Percentiles rank a stretch among this genome's conserved stretches.
These are phyloP conservation scores for Neurospora pannonica DNA, from an alignment of 495 filamentous ascomycete species.

Conservation along the genomic window DNA sequence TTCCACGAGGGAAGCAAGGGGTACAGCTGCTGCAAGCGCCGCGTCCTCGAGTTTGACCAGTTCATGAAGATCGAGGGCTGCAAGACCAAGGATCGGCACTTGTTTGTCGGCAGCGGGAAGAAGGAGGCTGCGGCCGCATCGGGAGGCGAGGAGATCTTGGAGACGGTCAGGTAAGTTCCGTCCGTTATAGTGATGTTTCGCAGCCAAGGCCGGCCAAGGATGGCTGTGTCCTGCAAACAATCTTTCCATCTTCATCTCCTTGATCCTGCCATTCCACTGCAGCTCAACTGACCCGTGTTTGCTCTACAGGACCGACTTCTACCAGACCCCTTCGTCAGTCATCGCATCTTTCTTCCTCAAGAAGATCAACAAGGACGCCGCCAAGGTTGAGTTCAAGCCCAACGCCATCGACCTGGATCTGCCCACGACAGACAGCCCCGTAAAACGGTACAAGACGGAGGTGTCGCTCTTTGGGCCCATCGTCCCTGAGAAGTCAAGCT, in stretches of 20 bases:
- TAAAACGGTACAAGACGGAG: slow-evolving; percentile 66
- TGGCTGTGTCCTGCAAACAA: slow-evolving; percentile 19
- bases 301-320: slow-evolving; percentile 70
- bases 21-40: slow-evolving; percentile 91
- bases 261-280: slow-evolving; percentile 1
- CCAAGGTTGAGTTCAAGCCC: slow-evolving; percentile 56
- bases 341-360: slow-evolving; percentile 93
- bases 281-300: slow-evolving; percentile 7
- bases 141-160: slow-evolving; percentile 48
- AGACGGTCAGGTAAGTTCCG: slow-evolving; percentile 56
- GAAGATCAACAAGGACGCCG: slow-evolving; percentile 80
- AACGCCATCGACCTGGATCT: slow-evolving; percentile 63
- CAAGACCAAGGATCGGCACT: slow-evolving; percentile 66
- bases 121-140: slow-evolving; percentile 37
- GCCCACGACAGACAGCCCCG: slow-evolving; percentile 60
- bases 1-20: slow-evolving; percentile 98
- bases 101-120: slow-evolving; percentile 78
- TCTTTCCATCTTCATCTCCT: slow-evolving; percentile 7
- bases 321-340: slow-evolving; percentile 77
- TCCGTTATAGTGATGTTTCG: slow-evolving; percentile 4
- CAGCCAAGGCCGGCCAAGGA: slow-evolving; percentile 23
- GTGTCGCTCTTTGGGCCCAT: slow-evolving; percentile 72
- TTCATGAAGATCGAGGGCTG: slow-evolving; percentile 94
- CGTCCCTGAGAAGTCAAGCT: slow-evolving; percentile 60
- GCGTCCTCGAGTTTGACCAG: slow-evolving; percentile 93